Base-by-base conservation (phyloP, 2,329 filamentous ascomycete species). In the Pseudogymnoascus sp. region DNA sequence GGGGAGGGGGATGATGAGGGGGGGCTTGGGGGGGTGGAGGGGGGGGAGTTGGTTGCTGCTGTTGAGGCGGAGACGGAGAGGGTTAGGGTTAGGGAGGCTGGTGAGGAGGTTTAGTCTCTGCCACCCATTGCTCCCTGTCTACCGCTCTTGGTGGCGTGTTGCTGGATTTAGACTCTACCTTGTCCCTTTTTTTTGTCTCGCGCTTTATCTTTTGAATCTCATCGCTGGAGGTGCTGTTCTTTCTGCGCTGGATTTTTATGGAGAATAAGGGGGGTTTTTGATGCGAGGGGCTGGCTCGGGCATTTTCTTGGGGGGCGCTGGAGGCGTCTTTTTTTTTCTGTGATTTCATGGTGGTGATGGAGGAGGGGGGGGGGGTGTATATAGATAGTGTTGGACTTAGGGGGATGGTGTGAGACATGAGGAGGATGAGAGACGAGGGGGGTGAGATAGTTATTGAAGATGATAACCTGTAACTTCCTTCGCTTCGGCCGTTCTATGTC, bases 21-120 rank as follows among this genome's bases (percentile, higher is more conserved):
- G 14, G 14, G 3, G 7, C n/a, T 21, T 31, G 62, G 43, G 36
- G 11, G 61, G 36, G 23, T 34, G 10, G 43, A 25, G 25, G 39
- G 60, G 19, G 61, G 63, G 11, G 64, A 64, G 63, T 45, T 64
- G 34, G 28, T 37, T 16, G 63, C 63, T 54, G 65, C 63, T 64
- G 23, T 23, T 23, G 60, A 43, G 60, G 37, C 34, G 8, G 37
- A 43, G 60, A 31, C 37, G 14, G 60, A 43, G 34, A 43, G 28
- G 25, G 60, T 23, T 4, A 43, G 37, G 60, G 14, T 37, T 37
- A 43, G 7, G 60, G 60, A 61, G n/a, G 60, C 14, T 14, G 28
- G 60, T 61, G 37, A n/a, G n/a, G 28, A 3, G 4, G 14, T 16
- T 8, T 37, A 61, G 4, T 14, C 2, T 6, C 25, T 6, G 21